Evolutionary conservation across 257 asterid genomes (phyloP), one percentile per base, ranked within the genome.

Genomic region (Mitragyna speciosa): DNA sequence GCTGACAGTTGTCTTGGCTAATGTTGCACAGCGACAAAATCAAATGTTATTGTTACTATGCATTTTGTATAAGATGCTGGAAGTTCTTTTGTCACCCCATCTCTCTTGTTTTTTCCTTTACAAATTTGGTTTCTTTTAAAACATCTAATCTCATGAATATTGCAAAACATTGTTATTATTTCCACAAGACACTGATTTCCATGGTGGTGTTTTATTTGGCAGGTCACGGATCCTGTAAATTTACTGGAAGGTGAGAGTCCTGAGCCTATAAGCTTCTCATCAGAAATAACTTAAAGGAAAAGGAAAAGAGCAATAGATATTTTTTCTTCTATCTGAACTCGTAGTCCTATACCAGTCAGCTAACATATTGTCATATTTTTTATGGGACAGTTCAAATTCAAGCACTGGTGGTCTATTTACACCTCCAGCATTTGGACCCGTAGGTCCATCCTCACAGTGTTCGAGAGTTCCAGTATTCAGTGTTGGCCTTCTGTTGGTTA

Each of bases 181-280:
- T 72, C n/a, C 12, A 6, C 6, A 4, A 14, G 33, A 16, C 28
- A 33, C 79, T 65, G 67, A 76, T 56, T 12, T 48, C 41, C 79
- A 10, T n/a, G 16, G 16, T 67, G 75, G 36, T 61, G 36, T 59
- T 14, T 72, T 72, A 43, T 31, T 30, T 78, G 88, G 83, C 96
- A 93, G 98, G 99, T 79, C 85, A 91, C 59, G 94, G 93, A 80
- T 88, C 98, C 39, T 95, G 99, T 79, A 85, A 79, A 83, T 95
- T 92, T 82, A 75, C 89, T 0, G 97, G 97, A 90, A 93, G 97
- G 99, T 95, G 74, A 85, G 90, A 75, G 41, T 6, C 79, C 45
- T 22, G 61, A 45, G 12, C 12, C 43, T 67, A 3, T 43, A 36
- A 71, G 19, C 30, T 71, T 22, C 8, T 24, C 52, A 67, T 26